Base-by-base conservation (phyloP, 208 protist genomes). In the Acanthamoeba royreba region DNA sequence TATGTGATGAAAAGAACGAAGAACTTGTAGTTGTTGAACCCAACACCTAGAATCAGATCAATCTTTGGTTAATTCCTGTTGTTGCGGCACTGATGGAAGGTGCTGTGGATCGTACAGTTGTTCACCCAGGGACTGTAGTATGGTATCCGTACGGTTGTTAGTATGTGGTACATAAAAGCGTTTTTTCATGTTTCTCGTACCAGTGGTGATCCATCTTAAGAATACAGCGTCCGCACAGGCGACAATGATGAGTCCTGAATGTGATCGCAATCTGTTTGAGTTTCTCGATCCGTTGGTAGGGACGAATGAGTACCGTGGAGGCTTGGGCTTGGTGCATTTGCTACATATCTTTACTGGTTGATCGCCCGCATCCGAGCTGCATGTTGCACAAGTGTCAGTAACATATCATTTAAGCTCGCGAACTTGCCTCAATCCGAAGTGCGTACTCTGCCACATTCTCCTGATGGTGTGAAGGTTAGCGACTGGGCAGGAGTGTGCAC, bases 1-100 rank as follows among this genome's bases (percentile, higher is more conserved):
- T 92, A 92, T 8, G 88, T 92, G 31, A 92, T 58, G 49, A 92
- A 92, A 9, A 92, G 63, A 13, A 92, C 63, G n/a, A 92, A 92
- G 61, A 83, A 92, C 88, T 92, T 92, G 61, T 92, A 92, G 66
- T 92, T 92, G 17, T 45, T 22, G 40, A 92, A 92, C 15, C 31
- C 88, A 22, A 92, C 88, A 46, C 88, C 72, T 83, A 55, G 49
- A 55, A 55, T 55, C 49, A 55, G 13, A 55, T 19, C 19, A 9
- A 55, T 9, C 49, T 55, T 9, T 9, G 9, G 49, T 25, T 55
- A 33, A n/a, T n/a, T n/a, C n/a, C n/a, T n/a, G n/a, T n/a, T n/a
- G n/a, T n/a, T n/a, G n/a, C n/a, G n/a, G n/a, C n/a, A 15, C 53
- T 25, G n/a, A 40, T 31, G 35, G 13, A 46, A 8, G 66, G 66